Percentiles rank a stretch among this genome's conserved stretches.
These are phyloP conservation scores for Heliosperma pusillum DNA, from an alignment of 148 eudicot species.

Conservation along the genomic window DNA sequence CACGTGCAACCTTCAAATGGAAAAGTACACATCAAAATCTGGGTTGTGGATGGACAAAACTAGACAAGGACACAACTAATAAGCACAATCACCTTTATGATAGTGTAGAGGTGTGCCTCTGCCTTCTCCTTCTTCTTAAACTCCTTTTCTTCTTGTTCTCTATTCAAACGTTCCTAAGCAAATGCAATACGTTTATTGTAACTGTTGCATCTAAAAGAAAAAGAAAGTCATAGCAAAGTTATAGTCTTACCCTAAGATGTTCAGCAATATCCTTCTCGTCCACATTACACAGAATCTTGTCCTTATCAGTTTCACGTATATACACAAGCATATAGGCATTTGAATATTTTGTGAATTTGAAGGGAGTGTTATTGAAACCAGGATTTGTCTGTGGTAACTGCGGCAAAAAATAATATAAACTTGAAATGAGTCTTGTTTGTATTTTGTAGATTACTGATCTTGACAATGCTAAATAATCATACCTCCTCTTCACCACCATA, in stretches of 20 bases:
- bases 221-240: slow-evolving; percentile 5
- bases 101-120: slow-evolving; percentile 93
- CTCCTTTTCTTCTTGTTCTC: slow-evolving; percentile 95
- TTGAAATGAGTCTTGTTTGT: slow-evolving; percentile 12
- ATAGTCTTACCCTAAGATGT: slow-evolving; percentile 69
- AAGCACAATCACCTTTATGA: slow-evolving; percentile 61
- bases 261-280: slow-evolving; percentile 96
- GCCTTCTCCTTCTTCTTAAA: slow-evolving; percentile 87
- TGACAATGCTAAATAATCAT: not conserved
- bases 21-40: slow-evolving; percentile 4
- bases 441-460: not conserved
- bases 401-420: slow-evolving; percentile 10
- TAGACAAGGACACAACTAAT: slow-evolving; percentile 4
- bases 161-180: slow-evolving; percentile 75
- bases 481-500: slow-evolving; percentile 99
- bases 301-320: slow-evolving; percentile 91
- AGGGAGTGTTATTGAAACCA: slow-evolving; percentile 87
- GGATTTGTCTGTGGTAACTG: slow-evolving; percentile 93
- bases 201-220: not conserved
- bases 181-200: slow-evolving; percentile 1
- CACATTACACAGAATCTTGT: slow-evolving; percentile 83
- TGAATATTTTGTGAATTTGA: slow-evolving; percentile 92
- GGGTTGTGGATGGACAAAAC: not conserved
- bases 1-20: slow-evolving; percentile 76
- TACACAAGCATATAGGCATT: slow-evolving; percentile 99